Base-by-base conservation (phyloP, 176 grass and related monocot species). In the Zea luxurians region DNA sequence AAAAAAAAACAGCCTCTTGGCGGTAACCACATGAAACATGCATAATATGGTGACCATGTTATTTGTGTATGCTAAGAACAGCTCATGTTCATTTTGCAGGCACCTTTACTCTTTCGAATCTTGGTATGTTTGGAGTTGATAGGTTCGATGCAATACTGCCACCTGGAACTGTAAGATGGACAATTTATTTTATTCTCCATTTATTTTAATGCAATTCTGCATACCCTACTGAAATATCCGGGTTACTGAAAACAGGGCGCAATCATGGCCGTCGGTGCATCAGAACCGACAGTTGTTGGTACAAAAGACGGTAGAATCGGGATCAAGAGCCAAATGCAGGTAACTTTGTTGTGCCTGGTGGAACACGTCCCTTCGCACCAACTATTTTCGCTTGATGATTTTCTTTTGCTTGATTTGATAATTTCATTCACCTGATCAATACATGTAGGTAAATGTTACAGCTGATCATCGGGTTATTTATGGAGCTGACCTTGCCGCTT, bases 121-220 rank as follows among this genome's bases (percentile, higher is more conserved):
- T 99, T 6, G 96, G 96, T 57, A 95, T 96, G 96, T 99, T 91
- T 86, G 96, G 92, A 87, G 96, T 96, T 71, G 92, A 99, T 67
- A 89, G 92, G 76, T 99, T 99, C 88, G 96, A 95, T 90, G 96
- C 92, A 55, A 99, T 95, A 86, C 87, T 99, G 50, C 92, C 92
- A 61, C 96, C 92, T 84, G 96, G 96, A 92, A 96, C 83, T 88
- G 96, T 99, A 73, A 96, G 92, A 84, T 60, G 48, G 78, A 64
- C 2, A 61, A 73, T 84, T 41, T 78, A 4, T 69, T 13, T 78
- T 66, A 52, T 64, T 64, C 10, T 6, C 20, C 58, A 53, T 37
- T 85, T 71, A 2, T 76, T 85, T 48, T 57, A 37, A 45, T 78
- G 16, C 4, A 78, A 79, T 76, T 47, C 45, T 8, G 16, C 58